Percentiles rank a stretch among this genome's conserved stretches.
Evolutionary conservation across 2,329 filamentous ascomycete species (phyloP).

Genomic region (Talaromyces sp.): DNA sequence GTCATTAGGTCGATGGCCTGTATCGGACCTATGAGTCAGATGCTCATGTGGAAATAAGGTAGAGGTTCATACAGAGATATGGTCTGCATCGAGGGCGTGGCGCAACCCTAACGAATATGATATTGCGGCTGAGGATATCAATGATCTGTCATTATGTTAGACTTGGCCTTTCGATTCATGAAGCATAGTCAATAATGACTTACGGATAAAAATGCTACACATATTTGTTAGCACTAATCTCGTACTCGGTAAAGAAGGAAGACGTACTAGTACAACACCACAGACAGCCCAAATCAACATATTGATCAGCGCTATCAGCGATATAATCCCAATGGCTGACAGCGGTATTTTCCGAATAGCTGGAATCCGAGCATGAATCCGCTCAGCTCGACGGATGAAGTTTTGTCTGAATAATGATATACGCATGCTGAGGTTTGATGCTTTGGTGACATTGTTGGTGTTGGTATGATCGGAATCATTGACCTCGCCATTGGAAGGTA

Average conservation of each 20-base stretch:
- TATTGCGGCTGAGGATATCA: slow-evolving; percentile 77
- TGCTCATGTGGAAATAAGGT: neutral
- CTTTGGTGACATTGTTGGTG: neutral
- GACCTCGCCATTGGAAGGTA: neutral
- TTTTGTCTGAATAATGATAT: slow-evolving; percentile 20
- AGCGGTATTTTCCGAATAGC: slow-evolving; percentile 57
- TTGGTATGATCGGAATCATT: neutral
- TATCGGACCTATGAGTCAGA: neutral
- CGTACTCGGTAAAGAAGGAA: neutral
- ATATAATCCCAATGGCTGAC: slow-evolving; percentile 56
- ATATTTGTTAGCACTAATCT: neutral
- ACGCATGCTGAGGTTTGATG: neutral
- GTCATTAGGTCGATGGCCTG: slow-evolving; percentile 92
- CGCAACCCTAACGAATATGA: slow-evolving; percentile 86
- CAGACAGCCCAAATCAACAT: slow-evolving; percentile 57
- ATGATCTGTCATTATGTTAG: slow-evolving; percentile 38
- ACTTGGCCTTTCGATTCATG: too few species aligned
- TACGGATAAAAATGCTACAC: slow-evolving; percentile 39
- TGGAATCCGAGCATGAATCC: slow-evolving; percentile 52
- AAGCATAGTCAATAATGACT: slow-evolving; percentile 19
- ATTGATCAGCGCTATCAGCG: slow-evolving; percentile 54
- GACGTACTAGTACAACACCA: slow-evolving; percentile 54
- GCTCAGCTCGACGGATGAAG: slow-evolving; percentile 40
- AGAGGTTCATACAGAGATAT: slow-evolving; percentile 58
- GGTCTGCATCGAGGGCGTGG: slow-evolving; percentile 97